Evolutionary conservation across 2,329 filamentous ascomycete genomes (phyloP).

Genomic region (Podosphaera fusca): DNA sequence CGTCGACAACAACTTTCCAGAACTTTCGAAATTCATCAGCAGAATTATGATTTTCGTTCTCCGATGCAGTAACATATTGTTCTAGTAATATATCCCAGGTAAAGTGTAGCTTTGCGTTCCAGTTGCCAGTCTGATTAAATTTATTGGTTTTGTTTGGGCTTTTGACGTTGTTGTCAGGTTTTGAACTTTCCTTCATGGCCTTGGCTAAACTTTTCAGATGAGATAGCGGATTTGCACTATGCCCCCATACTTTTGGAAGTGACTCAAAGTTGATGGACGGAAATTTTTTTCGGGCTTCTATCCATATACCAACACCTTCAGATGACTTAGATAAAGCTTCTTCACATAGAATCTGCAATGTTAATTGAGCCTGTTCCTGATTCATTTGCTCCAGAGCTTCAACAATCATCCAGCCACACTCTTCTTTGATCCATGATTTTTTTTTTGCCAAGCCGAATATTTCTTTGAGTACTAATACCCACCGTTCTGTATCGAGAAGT

Average conservation of each 20-base stretch:
- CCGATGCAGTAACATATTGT: constrained; percentile 21
- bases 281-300: constrained; percentile 42
- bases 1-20: constrained; percentile 71
- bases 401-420: constrained; percentile 65
- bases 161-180: constrained; percentile 23
- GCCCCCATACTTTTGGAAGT: constrained; percentile 37
- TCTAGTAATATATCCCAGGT: constrained; percentile 65
- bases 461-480: constrained; percentile 45
- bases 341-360: constrained; percentile 37
- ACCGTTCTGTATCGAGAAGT: constrained; percentile 34
- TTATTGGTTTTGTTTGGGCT: constrained; percentile 22
- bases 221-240: constrained; percentile 46
- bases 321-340: constrained; percentile 54
- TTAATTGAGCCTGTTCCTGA: constrained; percentile 30
- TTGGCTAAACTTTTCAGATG: constrained; percentile 47
- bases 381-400: constrained; percentile 43
- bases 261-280: constrained; percentile 39
- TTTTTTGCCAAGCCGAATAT: constrained; percentile 53
- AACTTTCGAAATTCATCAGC: constrained; percentile 42
- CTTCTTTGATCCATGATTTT: constrained; percentile 73
- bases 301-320: constrained; percentile 77
- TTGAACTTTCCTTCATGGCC: constrained; percentile 54
- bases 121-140: constrained; percentile 36
- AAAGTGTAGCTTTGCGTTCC: constrained; percentile 64
- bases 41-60: constrained; percentile 12